Evolutionary conservation across 371 early-diverging fungal species (phyloP).

Genomic region (Amoeboradix gromovi): DNA sequence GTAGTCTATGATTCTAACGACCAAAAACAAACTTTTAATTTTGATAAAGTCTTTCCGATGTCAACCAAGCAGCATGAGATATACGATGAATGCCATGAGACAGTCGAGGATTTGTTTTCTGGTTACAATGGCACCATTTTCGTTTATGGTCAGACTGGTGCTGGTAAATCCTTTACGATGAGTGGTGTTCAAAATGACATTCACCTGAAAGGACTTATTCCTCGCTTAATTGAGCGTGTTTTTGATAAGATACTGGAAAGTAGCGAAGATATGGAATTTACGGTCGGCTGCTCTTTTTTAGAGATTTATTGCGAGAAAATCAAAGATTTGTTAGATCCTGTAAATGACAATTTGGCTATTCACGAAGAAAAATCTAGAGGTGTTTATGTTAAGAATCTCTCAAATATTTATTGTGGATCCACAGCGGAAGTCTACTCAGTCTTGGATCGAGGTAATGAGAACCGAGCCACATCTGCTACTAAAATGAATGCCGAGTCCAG

Average conservation of each 20-base stretch:
- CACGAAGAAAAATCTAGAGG: slow-evolving; percentile 80
- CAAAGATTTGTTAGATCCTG: slow-evolving; percentile 63
- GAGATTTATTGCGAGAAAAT: slow-evolving; percentile 97
- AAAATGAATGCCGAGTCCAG: slow-evolving; percentile 94
- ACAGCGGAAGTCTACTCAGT: slow-evolving; percentile 79
- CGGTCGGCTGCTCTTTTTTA: slow-evolving; percentile 70
- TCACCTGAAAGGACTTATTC: slow-evolving; percentile 71
- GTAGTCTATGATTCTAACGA: no score
- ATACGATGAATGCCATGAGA: slow-evolving; percentile 27
- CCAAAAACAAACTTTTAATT: slow-evolving; percentile 33
- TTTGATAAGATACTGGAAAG: slow-evolving; percentile 46
- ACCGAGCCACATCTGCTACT: slow-evolving; percentile 69
- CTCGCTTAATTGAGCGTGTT: slow-evolving; percentile 45
- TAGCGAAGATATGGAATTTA: slow-evolving; percentile 45
- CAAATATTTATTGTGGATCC: slow-evolving; percentile 68
- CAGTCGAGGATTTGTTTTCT: slow-evolving; percentile 27
- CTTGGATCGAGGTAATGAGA: slow-evolving; percentile 58
- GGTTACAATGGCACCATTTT: slow-evolving; percentile 83
- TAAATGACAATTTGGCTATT: slow-evolving; percentile 58
- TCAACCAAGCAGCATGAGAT: slow-evolving; percentile 43
- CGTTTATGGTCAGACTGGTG: slow-evolving; percentile 58
- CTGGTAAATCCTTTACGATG: slow-evolving; percentile 42
- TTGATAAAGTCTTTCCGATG: slow-evolving; percentile 72
- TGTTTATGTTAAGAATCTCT: slow-evolving; percentile 77
- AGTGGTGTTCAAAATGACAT: slow-evolving; percentile 45